A percentile compares a stretch with the other conserved stretches of the same genome.
These are phyloP conservation scores for Ophiosphaerella herpotricha DNA, from an alignment of 2,329 filamentous ascomycete species.

Conservation along the genomic window DNA sequence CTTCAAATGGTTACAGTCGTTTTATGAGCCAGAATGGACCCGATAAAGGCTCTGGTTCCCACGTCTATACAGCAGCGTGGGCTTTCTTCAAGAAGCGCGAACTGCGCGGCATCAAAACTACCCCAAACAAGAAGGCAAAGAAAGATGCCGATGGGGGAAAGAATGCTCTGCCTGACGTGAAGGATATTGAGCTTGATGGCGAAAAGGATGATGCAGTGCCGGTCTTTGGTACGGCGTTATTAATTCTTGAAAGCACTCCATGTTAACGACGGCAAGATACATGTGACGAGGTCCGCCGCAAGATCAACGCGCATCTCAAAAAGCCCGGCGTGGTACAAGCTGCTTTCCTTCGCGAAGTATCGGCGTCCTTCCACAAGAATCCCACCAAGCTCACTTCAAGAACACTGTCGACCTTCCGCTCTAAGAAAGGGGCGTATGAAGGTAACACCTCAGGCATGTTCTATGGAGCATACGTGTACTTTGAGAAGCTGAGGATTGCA, in stretches of 20 bases:
- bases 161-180: conserved; percentile 31
- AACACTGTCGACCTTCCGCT: conserved; percentile 57
- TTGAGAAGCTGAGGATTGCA: conserved; percentile 62
- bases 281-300: conserved; percentile 62
- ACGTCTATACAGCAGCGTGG: conserved; percentile 34
- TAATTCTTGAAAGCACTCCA: not conserved
- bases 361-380: conserved; percentile 47
- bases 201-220: conserved; percentile 54
- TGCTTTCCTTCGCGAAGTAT: conserved; percentile 56
- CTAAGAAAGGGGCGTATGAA: conserved; percentile 53
- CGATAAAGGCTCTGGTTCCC: conserved; percentile 38
- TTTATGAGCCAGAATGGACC: conserved; percentile 58
- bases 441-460: conserved; percentile 58
- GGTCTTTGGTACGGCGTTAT: conserved; percentile 49
- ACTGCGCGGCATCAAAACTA: conserved; percentile 50
- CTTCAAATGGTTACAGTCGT: conserved; percentile 40
- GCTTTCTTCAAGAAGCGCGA: conserved; percentile 58
- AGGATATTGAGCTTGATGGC: conserved; percentile 51
- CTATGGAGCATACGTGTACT: conserved; percentile 62
- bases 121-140: conserved; percentile 10
- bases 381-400: conserved; percentile 48
- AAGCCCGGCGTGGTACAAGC: conserved; percentile 57
- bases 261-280: conserved; percentile 45
- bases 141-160: conserved; percentile 22
- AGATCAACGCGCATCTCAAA: conserved; percentile 59